These are phyloP conservation scores for Elsinoe australis DNA, from an alignment of 2,329 filamentous ascomycete species.

Conservation along the genomic window DNA sequence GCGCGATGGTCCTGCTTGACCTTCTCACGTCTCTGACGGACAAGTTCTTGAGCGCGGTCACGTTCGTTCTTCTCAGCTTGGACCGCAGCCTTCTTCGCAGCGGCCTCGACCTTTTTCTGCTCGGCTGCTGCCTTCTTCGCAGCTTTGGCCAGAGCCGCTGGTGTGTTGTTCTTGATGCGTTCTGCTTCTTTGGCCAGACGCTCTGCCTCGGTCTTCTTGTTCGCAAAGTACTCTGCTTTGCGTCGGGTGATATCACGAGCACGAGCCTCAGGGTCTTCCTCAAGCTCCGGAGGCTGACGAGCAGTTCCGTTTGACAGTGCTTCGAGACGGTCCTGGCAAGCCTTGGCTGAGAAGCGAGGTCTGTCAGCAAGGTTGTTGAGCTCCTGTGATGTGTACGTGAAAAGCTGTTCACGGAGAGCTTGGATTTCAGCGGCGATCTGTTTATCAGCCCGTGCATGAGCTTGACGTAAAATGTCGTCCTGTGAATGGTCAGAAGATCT, in stretches of 20 bases:
- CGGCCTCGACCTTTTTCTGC: slow-evolving; percentile 6
- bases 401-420: slow-evolving; percentile 38
- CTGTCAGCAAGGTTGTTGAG: slow-evolving; percentile 34
- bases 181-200: slow-evolving; percentile 12
- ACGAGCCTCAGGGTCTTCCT: slow-evolving; percentile 35
- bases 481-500: neutral
- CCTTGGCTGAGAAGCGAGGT: slow-evolving; percentile 40
- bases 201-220: slow-evolving; percentile 3
- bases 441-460: slow-evolving; percentile 35
- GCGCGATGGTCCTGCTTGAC: slow-evolving; percentile 15
- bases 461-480: slow-evolving; percentile 13
- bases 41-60: neutral
- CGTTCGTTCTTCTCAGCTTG: slow-evolving; percentile 11
- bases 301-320: slow-evolving; percentile 38
- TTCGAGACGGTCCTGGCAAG: slow-evolving; percentile 39
- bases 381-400: slow-evolving; percentile 35
- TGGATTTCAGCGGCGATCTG: slow-evolving; percentile 36
- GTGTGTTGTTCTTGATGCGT: neutral
- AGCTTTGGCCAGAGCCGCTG: neutral
- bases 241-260: slow-evolving; percentile 28
- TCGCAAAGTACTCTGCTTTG: slow-evolving; percentile 21
- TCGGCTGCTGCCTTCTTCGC: neutral
- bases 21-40: neutral
- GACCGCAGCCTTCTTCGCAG: slow-evolving; percentile 6
- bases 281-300: slow-evolving; percentile 37